Evolutionary conservation across 2,329 filamentous ascomycete species (phyloP).

Genomic region (Paecilomyces fulvus): DNA sequence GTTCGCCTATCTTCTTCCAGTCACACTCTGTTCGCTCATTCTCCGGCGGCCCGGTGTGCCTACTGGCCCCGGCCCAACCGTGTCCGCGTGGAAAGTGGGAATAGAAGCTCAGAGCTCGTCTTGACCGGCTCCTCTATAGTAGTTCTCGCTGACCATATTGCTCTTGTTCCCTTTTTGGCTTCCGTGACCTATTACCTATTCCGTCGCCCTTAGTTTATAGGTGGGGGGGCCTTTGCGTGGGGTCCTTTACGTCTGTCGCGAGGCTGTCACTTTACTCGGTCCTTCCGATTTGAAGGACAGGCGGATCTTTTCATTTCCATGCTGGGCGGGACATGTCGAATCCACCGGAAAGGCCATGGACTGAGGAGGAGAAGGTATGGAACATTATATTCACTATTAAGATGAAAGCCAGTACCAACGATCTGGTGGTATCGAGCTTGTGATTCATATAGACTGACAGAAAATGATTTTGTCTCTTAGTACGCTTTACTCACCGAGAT

Average conservation of each 20-base stretch:
- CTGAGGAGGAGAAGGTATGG: constrained; percentile 39
- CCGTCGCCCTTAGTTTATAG: constrained; percentile 5
- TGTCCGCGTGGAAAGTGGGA: constrained; percentile 15
- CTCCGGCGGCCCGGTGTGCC: constrained; percentile 8
- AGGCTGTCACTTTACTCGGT: not conserved
- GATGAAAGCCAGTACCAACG: not conserved
- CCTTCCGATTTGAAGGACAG: not conserved
- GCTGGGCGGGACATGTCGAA: constrained; percentile 36
- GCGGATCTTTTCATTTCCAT: constrained; percentile 20
- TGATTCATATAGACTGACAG: not conserved
- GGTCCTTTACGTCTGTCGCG: not conserved
- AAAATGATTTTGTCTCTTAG: constrained; percentile 13
- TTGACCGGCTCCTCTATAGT: constrained; percentile 22
- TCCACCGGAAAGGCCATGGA: constrained; percentile 34
- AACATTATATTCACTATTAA: not conserved
- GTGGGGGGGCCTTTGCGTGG: constrained; percentile 5
- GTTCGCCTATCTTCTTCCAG: constrained; percentile 1
- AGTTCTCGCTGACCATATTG: constrained; percentile 11
- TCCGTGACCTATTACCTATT: constrained; percentile 7
- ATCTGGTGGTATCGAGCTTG: not conserved
- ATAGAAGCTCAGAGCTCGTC: constrained; percentile 18
- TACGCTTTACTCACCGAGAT: constrained; percentile 35
- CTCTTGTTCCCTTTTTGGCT: constrained; percentile 5
- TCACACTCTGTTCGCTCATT: constrained; percentile 6
- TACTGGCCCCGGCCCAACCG: constrained; percentile 11